Evolutionary conservation across 2,329 filamentous ascomycete genomes (phyloP), one percentile per base, ranked within the genome.

Genomic region (Hymenoscyphus infarciens): DNA sequence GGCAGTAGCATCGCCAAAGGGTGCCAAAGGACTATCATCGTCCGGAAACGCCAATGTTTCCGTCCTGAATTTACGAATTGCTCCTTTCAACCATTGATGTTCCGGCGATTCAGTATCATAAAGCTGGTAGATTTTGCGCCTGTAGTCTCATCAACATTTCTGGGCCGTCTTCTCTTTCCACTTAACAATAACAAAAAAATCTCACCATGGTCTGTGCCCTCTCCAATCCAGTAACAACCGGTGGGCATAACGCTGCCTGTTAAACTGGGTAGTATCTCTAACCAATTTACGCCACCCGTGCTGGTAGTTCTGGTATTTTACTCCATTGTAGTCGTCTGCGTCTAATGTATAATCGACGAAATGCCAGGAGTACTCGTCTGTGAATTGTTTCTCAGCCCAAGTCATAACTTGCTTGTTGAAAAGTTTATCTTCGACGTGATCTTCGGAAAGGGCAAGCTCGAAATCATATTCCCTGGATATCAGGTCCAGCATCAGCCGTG

Each of bases 171-270:
- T n/a, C 15, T 56, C 29, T 1, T 35, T 39, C 33, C 10, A 57
- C n/a, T n/a, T 11, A 35, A 35, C 13, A 38, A 35, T 33, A 5
- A 29, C 16, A 19, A 3, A 11, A 27, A 22, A 61, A 10, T 49
- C 56, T 61, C 60, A 68, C 64, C 67, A 67, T 8, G 67, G 67
- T 49, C 66, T 39, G 7, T 27, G 7, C 1, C 54, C 22, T 57
- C 56, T 7, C 66, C 64, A 69, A 42, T 69, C 64, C 45, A 55
- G 62, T 25, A 68, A 35, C 15, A 69, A 45, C 38, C 67, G 60
- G 31, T 53, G 62, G 16, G 63, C 64, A 6, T 63, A 61, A 27
- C 66, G 61, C 13, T 65, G 64, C 13, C 62, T 57, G 57, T 67
- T 68, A 6, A n/a, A 27, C 25, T 16, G 11, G 7, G 16, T 16